Evolutionary conservation across 225 moss, liverwort and hornwort genomes (phyloP), one percentile per base, ranked within the genome.

Genomic region (Polytrichum formosum): DNA sequence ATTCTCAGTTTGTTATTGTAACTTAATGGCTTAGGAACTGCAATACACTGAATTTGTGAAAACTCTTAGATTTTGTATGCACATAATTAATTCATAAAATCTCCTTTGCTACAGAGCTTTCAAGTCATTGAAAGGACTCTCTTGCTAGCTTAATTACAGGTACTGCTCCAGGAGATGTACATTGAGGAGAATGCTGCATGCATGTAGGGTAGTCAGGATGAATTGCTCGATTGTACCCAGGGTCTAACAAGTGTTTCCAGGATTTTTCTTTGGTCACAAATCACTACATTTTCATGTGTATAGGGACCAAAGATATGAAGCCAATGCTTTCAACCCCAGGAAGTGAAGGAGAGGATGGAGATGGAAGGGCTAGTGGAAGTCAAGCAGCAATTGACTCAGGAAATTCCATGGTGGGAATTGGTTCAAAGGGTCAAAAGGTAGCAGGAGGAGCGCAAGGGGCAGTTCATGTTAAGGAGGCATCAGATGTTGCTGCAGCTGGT

Each of bases 341-440:
- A 35, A 89, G 86, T 75, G 86, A 89, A 69, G 89, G 83, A 63
- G 89, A 89, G 71, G 88, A 85, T 69, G 89, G 79, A 19, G 89
- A 89, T 71, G 88, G 81, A 68, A 82, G 84, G 78, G 81, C 86
- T 75, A 77, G 86, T 70, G 86, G 89, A 81, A 68, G 73, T 64
- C 78, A 72, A 68, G 56, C 72, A 77, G 86, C 89, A 37, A 81
- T 81, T 77, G 89, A 89, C 78, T 85, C 85, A 13, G 86, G 84
- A 75, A 84, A 79, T 74, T 79, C 89, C 56, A 63, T 21, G 9
- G 77, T 75, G 23, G 84, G 78, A 56, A 88, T 83, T 46, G 74
- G 90, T 29, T 83, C 84, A 26, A 87, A 86, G 76, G 85, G 88
- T 68, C 91, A 91, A 77, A 94, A 94, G 75, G 87, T 78, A 70